phyloP scores from a whole-genome alignment of 768 basidiomycete genomes.

The Boletus rubropictus region DNA sequence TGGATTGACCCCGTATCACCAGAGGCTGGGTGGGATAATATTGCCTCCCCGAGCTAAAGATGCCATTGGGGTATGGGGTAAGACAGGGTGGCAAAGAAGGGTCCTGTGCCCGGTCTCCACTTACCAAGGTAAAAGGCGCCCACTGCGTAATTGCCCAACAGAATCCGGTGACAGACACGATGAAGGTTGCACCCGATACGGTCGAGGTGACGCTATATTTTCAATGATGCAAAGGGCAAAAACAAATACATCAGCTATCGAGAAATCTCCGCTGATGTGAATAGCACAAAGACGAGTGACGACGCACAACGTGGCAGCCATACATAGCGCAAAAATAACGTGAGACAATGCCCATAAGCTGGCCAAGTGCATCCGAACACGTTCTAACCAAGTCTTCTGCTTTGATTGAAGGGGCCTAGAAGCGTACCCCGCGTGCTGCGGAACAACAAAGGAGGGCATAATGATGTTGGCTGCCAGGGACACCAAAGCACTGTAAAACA shows the following conservation, averaged over 20 bases:
- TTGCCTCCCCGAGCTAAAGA: conserved; percentile 74
- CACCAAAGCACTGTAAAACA: conserved; percentile 72
- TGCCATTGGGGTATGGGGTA: conserved; percentile 18
- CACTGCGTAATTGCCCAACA: conserved; percentile 92
- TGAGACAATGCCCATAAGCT: conserved; percentile 78
- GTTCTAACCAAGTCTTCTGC: conserved; percentile 31
- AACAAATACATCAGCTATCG: conserved; percentile 7
- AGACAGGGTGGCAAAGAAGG: background rate
- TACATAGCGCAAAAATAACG: conserved; percentile 64
- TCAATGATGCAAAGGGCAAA: background rate
- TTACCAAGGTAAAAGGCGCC: conserved; percentile 86
- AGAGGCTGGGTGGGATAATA: conserved; percentile 55
- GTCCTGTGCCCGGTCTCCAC: conserved; percentile 19
- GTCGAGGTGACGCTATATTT: conserved; percentile 59
- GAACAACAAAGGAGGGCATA: conserved; percentile 57
- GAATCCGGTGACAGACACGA: conserved; percentile 78
- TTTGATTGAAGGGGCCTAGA: conserved; percentile 17
- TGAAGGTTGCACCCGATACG: conserved; percentile 63
- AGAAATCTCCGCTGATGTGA: conserved; percentile 12
- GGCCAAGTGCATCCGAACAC: conserved; percentile 54
- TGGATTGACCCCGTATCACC: conserved; percentile 35
- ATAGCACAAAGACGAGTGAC: conserved; percentile 1
- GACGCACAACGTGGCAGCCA: conserved; percentile 81
- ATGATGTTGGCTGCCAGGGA: conserved; percentile 62
- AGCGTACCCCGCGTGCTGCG: conserved; percentile 12